These are phyloP conservation scores for Cystobasidium onofrii DNA, from an alignment of 768 basidiomycete genomes.

Conservation along the genomic window DNA sequence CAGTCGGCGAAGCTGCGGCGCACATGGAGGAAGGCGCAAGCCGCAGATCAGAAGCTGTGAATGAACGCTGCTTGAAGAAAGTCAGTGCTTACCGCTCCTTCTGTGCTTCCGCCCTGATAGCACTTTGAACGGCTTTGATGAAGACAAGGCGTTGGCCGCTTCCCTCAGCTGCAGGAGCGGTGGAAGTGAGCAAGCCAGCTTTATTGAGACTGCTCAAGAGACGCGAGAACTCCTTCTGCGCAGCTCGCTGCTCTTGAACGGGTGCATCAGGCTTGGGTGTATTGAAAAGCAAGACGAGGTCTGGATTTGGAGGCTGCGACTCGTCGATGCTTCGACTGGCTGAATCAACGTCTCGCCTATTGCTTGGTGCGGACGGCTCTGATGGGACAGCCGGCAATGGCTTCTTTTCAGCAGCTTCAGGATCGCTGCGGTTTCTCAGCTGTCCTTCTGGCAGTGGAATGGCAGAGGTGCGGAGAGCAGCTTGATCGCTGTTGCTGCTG, in stretches of 20 bases:
- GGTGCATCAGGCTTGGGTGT: not conserved
- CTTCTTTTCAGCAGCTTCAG: not conserved
- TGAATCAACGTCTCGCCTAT: not conserved
- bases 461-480: not conserved
- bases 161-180: not conserved
- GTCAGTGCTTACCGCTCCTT: slow-evolving; percentile 7
- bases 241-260: not conserved
- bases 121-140: slow-evolving; percentile 2
- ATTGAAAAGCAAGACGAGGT: slow-evolving; percentile 18
- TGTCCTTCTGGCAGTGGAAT: not conserved
- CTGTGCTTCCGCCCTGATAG: slow-evolving; percentile 4
- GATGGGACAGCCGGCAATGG: not conserved
- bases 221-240: not conserved
- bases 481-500: not conserved
- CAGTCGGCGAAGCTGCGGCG: slow-evolving; percentile 67
- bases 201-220: not conserved
- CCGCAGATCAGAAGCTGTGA: too few species aligned
- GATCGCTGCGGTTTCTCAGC: not conserved
- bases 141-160: not conserved
- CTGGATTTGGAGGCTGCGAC: slow-evolving; percentile 6
- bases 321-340: not conserved
- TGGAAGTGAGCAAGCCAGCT: not conserved
- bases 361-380: not conserved
- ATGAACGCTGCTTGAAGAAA: too few species aligned
- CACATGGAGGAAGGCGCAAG: too few species aligned